Base-by-base conservation (phyloP, 1,139 yeast genomes). In the Yamadazyma sp. region DNA sequence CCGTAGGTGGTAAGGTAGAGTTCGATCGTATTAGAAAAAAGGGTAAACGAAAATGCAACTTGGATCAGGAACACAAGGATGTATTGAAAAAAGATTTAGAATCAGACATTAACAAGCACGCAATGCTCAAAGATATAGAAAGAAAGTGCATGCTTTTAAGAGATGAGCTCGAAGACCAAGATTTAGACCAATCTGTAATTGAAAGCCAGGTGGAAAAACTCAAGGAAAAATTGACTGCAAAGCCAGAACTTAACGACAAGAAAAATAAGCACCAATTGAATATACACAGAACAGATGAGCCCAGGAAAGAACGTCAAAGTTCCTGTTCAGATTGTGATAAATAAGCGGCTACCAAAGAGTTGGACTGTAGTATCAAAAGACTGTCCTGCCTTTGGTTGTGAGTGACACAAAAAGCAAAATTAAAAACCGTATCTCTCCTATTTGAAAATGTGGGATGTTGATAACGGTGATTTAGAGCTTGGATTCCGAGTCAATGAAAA, bases 151-250 rank as follows among this genome's bases (percentile, higher is more conserved):
- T 72, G 65, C 81, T 79, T 43, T 62, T 79, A 31, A 61, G 81
- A 22, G 86, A 77, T 25, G 40, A 62, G 38, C 61, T 83, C 17
- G 88, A 82, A 49, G 85, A 79, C 12, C 62, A 64, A 23, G 74
- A 64, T 17, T 53, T 56, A 16, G 58, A 51, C 3, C 69, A 61
- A 10, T 57, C 48, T 1, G 58, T 46, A n/a, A 61, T 63, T 29
- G 58, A 57, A 8, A 34, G 34, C 7, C 47, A 49, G 37, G 62
- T 69, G 0, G 35, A 32, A 1, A 48, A 49, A 48, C 48, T 50
- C 54, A 61, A 53, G 56, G 48, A 18, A 53, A 56, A 41, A 57
- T 62, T 51, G 3, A 17, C 26, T 6, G 28, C 14, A 4, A 31
- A 24, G 7, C 10, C 24, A 17, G 10, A 6, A 11, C 22, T 6